Evolutionary conservation across 2,329 filamentous ascomycete genomes (phyloP).

Genomic region (Colletotrichum euphorbiae): DNA sequence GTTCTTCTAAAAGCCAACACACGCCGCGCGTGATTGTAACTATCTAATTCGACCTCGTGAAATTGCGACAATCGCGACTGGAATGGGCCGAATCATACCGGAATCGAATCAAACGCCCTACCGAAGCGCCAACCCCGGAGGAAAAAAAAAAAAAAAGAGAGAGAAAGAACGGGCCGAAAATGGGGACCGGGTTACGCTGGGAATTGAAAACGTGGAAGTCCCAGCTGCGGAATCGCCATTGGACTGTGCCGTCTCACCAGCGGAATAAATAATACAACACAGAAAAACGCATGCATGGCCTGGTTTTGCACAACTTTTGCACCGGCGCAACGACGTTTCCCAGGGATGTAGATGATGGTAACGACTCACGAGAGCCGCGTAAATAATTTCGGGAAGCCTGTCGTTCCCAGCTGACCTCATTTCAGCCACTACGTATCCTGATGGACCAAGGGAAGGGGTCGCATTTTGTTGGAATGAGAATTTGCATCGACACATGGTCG

Average conservation of each 20-base stretch:
- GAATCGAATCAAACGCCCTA: background rate
- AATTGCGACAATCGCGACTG: background rate
- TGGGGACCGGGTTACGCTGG: background rate
- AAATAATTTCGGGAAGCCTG: too few relatives aligned
- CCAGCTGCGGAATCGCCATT: conserved; percentile 31
- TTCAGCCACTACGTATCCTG: too few relatives aligned
- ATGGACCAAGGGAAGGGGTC: too few relatives aligned
- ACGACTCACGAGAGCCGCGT: too few relatives aligned
- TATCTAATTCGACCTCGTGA: background rate
- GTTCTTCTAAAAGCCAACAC: too few relatives aligned
- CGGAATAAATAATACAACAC: conserved; percentile 2
- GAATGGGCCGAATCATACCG: background rate
- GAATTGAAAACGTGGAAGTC: conserved; percentile 6
- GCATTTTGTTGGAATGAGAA: background rate
- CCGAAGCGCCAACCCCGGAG: background rate
- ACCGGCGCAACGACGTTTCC: background rate
- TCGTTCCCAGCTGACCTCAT: too few relatives aligned
- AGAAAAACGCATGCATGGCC: background rate
- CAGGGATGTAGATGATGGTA: too few relatives aligned
- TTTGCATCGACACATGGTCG: background rate
- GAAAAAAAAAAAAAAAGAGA: background rate
- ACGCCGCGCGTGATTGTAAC: background rate
- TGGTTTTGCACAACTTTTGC: background rate
- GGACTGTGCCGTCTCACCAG: conserved; percentile 5
- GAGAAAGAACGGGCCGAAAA: background rate